Evolutionary conservation across 768 basidiomycete species (phyloP).

Genomic region (Leccinum obscurum): DNA sequence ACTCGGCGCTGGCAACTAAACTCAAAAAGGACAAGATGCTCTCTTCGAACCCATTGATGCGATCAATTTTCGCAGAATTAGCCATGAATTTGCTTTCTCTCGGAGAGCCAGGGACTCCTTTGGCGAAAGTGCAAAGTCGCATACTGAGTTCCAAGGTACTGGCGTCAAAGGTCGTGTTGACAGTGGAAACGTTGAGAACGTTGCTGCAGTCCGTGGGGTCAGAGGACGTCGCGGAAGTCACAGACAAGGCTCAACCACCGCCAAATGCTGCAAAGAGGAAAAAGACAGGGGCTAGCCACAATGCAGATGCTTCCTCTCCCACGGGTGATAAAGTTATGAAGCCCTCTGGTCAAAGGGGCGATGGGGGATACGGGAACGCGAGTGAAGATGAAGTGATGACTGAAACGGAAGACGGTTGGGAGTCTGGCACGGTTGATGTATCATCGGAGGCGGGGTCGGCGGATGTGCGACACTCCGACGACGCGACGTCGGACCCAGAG

Average conservation of each 20-base stretch:
- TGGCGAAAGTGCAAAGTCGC: slow-evolving; percentile 66
- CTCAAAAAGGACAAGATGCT: slow-evolving; percentile 70
- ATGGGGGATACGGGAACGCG: slow-evolving; percentile 26
- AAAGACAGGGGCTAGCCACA: not conserved
- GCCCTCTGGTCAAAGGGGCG: slow-evolving; percentile 14
- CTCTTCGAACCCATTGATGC: slow-evolving; percentile 47
- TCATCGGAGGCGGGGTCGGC: slow-evolving; percentile 17
- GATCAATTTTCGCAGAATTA: slow-evolving; percentile 49
- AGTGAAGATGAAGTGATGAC: slow-evolving; percentile 6
- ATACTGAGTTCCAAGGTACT: slow-evolving; percentile 78
- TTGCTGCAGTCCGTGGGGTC: slow-evolving; percentile 33
- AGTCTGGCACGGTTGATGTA: slow-evolving; percentile 42
- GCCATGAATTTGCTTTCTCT: slow-evolving; percentile 34
- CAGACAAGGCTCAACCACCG: slow-evolving; percentile 16
- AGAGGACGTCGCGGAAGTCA: slow-evolving; percentile 18
- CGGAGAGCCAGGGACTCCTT: slow-evolving; percentile 41
- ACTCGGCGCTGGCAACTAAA: slow-evolving; percentile 67
- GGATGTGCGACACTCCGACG: slow-evolving; percentile 5
- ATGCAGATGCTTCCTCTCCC: slow-evolving; percentile 4
- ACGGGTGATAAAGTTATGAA: not conserved
- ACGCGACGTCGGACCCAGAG: slow-evolving; percentile 33
- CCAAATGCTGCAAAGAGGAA: slow-evolving; percentile 14
- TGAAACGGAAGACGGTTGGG: slow-evolving; percentile 35
- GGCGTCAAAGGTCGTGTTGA: slow-evolving; percentile 53
- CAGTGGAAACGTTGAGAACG: slow-evolving; percentile 50